Evolutionary conservation across 805 yeast genomes (phyloP), one percentile per base, ranked within the genome.

Genomic region (Torulaspora delbrueckii): DNA sequence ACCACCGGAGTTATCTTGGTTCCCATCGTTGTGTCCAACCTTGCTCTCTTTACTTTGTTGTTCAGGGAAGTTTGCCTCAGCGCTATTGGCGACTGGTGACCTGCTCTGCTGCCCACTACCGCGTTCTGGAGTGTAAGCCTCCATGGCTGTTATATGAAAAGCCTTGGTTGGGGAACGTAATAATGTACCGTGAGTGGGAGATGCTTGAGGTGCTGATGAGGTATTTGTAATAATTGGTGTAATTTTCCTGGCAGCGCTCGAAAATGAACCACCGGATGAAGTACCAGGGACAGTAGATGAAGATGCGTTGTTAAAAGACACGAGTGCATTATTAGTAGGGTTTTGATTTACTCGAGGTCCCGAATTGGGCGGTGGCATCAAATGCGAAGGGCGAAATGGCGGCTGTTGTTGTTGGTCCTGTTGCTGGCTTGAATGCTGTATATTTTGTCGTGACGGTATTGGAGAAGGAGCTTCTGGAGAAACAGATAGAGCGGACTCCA

Each of bases 101-200:
- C 43, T 55, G 35, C 44, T 55, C 16, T 49, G 54, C 14, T 54
- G 54, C 1, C 59, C 51, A 18, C 66, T 58, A 10, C 82, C 82
- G 31, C 85, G 61, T 50, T 79, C 85, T 2, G 85, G 85, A 0
- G 86, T 80, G 53, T 77, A 78, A 4, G 84, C 82, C 54, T 80
- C 85, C 52, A 77, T 61, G n/a, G 81, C 76, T 25, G 73, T 70
- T 1, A 72, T 68, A 40, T 72, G 71, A 51, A 68, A 73, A 5
- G 75, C 69, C 48, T 74, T 74, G 1, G 68, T 61, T 10, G 76
- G 76, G 3, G 68, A 64, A 35, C 61, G 51, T 38, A 62, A 42
- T 24, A 62, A 40, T 1, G 63, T 42, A 22, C 57, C 65, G 39
- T 56, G 57, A 2, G 53, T 37, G 10, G 61, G 59, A 6, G 64